A percentile compares a stretch with the other conserved stretches of the same genome.
phyloP scores from a whole-genome alignment of 2,329 filamentous ascomycete genomes.

The Aurifilum marmelostoma region DNA sequence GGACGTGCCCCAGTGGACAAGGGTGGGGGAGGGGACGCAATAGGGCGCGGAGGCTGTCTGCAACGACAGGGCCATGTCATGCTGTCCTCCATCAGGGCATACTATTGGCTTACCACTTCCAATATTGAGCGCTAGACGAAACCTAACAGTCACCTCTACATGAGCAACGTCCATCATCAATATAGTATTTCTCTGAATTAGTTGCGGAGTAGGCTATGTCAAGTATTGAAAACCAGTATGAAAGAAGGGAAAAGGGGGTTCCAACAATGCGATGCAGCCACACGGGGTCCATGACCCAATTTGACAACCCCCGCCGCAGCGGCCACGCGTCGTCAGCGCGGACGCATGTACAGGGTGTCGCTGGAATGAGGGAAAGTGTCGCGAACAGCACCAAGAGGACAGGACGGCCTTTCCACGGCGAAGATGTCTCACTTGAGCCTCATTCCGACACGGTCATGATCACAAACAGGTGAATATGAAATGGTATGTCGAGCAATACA shows the following conservation, averaged over 20 bases:
- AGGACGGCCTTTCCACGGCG: background rate
- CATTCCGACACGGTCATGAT: background rate
- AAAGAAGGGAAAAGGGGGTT: background rate
- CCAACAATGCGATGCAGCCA: background rate
- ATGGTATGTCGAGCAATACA: background rate
- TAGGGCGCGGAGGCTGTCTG: background rate
- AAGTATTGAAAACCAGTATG: background rate
- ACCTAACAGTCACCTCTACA: background rate
- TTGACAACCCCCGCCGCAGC: background rate
- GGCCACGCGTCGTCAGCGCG: constrained; percentile 7
- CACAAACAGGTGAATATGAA: background rate
- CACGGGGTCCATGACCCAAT: background rate
- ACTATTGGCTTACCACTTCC: background rate
- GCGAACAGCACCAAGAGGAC: background rate
- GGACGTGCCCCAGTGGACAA: background rate
- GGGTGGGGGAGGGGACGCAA: too few relatives aligned
- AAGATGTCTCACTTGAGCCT: constrained; percentile 2
- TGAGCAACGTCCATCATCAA: background rate
- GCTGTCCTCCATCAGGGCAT: background rate
- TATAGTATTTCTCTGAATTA: background rate
- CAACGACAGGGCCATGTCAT: background rate
- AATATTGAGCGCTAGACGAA: constrained; percentile 1
- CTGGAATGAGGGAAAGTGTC: constrained; percentile 1
- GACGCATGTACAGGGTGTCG: background rate
- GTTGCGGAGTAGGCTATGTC: background rate